phyloP scores from a whole-genome alignment of 306 rosid species.

The Ceratonia siliqua region DNA sequence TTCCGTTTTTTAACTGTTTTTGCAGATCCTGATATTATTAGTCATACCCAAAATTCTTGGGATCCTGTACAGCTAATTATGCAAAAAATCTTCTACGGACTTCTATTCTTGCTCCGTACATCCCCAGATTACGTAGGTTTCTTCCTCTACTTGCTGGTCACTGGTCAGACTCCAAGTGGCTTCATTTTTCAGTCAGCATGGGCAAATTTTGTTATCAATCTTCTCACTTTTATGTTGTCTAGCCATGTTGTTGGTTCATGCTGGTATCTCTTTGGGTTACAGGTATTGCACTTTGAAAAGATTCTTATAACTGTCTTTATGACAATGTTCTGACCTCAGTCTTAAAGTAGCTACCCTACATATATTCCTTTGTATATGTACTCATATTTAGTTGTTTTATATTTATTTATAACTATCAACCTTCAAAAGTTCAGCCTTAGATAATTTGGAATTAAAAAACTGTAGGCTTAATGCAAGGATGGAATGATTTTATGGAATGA shows the following conservation, averaged over 20 bases:
- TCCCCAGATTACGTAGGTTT: slow-evolving; percentile 73
- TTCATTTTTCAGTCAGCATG: slow-evolving; percentile 81
- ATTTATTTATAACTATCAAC: too few species aligned
- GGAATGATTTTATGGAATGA: too few species aligned
- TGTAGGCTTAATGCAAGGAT: too few species aligned
- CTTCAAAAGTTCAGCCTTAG: too few species aligned
- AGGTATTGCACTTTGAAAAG: too few species aligned
- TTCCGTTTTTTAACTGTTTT: too few species aligned
- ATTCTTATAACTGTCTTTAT: too few species aligned
- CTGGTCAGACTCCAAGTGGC: slow-evolving; percentile 73
- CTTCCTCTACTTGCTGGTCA: slow-evolving; percentile 62
- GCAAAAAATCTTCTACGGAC: slow-evolving; percentile 71
- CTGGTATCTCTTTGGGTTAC: slow-evolving; percentile 88
- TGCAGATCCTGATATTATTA: slow-evolving; percentile 63
- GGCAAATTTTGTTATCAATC: slow-evolving; percentile 78
- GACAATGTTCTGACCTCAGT: too few species aligned
- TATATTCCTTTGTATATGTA: too few species aligned
- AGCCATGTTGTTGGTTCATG: slow-evolving; percentile 79
- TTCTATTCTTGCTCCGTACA: slow-evolving; percentile 65
- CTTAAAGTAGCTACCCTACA: too few species aligned
- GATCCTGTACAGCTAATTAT: slow-evolving; percentile 69
- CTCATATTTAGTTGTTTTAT: too few species aligned
- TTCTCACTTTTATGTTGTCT: slow-evolving; percentile 65
- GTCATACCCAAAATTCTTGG: slow-evolving; percentile 56
- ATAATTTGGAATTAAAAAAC: too few species aligned